Evolutionary conservation across 2,329 filamentous ascomycete species (phyloP), one percentile per base, ranked within the genome.

Genomic region (Trematosphaeria pertusa): DNA sequence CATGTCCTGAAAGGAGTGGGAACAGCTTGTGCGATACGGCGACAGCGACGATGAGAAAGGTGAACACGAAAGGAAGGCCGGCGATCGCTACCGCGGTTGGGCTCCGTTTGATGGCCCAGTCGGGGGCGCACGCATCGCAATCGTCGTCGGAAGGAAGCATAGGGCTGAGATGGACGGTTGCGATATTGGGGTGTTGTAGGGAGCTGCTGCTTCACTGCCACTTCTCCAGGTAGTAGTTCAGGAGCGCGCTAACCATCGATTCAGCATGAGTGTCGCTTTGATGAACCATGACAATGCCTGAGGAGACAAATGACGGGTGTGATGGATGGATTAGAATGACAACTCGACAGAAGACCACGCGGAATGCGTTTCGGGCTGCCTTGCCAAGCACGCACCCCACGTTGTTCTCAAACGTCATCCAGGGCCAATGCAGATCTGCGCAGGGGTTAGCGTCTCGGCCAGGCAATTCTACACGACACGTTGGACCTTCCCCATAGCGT

Each of bases 11-110:
- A 7, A 95, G 80, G n/a, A 83, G 75, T 3, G 90, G 89, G 61
- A 89, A 91, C 14, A 95, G 73, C 60, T 84, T 86, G 26, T 83
- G 81, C 39, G 85, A 80, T 38, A 88, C 86, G 43, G 88, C 72
- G 26, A 82, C 61, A 38, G 81, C 82, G 56, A 88, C 82, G 39
- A 81, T 63, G 52, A 83, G 55, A 71, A 93, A 93, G 28, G 89
- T 88, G 48, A 84, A 69, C 48, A 89, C 67, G 69, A 94, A 90
- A 0, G 89, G 89, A 3, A 82, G 69, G 8, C 82, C 79, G 18
- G 89, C 83, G 47, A 89, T 79, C 38, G 86, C 58, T 28, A 84
- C 67, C 22, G 78, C 74, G 34, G 79, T 73, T 26, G 79, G 62
- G 22, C 79, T 73, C 33, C 70, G 71, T 43, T 66, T 62, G 31